Percentiles rank a stretch among this genome's conserved stretches.
Conservation (phyloP, 2,329 filamentous ascomycete species). For the Alternaria arbusti region DNA sequence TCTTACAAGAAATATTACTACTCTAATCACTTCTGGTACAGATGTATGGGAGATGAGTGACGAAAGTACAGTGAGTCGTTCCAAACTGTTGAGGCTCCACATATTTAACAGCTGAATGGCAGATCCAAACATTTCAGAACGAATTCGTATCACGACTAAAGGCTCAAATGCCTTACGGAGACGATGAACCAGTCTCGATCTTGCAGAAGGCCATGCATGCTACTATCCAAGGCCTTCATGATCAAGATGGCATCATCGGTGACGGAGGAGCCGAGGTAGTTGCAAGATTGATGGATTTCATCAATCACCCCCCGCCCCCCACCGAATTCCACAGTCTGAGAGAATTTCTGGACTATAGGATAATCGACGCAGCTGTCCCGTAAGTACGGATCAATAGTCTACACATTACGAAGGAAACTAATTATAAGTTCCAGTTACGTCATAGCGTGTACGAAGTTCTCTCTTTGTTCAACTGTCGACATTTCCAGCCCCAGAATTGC, state of each 20-base stretch:
- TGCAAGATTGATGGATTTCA: slow-evolving; percentile 1
- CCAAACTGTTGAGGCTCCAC: neutral
- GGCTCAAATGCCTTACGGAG: neutral
- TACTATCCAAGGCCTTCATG: neutral
- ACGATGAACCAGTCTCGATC: neutral
- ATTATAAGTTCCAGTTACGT: neutral
- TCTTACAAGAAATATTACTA: neutral
- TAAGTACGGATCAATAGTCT: neutral
- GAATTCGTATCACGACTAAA: neutral
- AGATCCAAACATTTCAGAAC: neutral
- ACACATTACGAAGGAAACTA: neutral
- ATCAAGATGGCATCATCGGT: neutral
- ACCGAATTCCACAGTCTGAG: neutral
- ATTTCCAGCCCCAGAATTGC: neutral
- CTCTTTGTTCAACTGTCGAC: neutral
- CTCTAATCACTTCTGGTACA: neutral
- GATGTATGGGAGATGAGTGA: slow-evolving; percentile 1
- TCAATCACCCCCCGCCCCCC: neutral
- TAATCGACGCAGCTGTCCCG: neutral
- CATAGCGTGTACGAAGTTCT: neutral
- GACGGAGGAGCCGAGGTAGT: neutral
- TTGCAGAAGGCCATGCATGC: neutral
- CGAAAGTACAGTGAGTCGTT: neutral
- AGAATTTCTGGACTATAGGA: neutral
- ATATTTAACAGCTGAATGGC: neutral